Evolutionary conservation across 2,329 filamentous ascomycete species (phyloP), one percentile per base, ranked within the genome.

Genomic region (Paecilomyces sp.): DNA sequence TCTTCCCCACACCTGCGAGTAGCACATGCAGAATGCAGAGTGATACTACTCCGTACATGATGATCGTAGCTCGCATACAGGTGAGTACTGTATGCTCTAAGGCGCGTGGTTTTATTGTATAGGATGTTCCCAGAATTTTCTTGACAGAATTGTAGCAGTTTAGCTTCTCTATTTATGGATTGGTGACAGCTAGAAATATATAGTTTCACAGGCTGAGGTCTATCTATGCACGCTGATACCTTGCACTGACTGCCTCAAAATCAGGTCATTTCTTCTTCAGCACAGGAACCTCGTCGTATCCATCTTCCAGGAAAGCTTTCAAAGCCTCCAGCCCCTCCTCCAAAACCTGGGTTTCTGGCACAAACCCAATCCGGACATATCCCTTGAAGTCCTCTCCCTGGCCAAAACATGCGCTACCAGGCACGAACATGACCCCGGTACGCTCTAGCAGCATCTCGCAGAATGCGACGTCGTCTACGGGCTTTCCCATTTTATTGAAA

Each of bases 351-450:
- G 88, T 92, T 65, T 88, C 82, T 67, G 85, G 87, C 1, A 87
- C 89, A 74, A 88, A 94, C 0, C 91, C 90, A 62, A 95, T 82
- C 61, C 91, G 81, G 24, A 95, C 87, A 73, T 85, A 92, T 2
- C 91, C 91, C 65, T 82, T 80, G 67, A 90, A 92, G 54, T 90
- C 86, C 47, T 80, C 69, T 12, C 78, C 79, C 3, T 79, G 73
- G 0, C 91, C 91, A 72, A 96, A 95, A 66, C 88, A 91, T 51
- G 79, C 81, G 54, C 84, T 85, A 0, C 89, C 91, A 0, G 91
- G 91, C 9, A 91, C 78, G 61, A 94, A 80, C 79, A 94, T 80
- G 5, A 92, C 88, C 18, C 89, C 89, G 0, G 83, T 87, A 74
- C 86, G 83, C 57, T 86, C 81, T 30, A 90, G 76, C 36, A 95